These are phyloP conservation scores for Vitis riparia DNA, from an alignment of 164 flowering plant genomes.

Conservation along the genomic window DNA sequence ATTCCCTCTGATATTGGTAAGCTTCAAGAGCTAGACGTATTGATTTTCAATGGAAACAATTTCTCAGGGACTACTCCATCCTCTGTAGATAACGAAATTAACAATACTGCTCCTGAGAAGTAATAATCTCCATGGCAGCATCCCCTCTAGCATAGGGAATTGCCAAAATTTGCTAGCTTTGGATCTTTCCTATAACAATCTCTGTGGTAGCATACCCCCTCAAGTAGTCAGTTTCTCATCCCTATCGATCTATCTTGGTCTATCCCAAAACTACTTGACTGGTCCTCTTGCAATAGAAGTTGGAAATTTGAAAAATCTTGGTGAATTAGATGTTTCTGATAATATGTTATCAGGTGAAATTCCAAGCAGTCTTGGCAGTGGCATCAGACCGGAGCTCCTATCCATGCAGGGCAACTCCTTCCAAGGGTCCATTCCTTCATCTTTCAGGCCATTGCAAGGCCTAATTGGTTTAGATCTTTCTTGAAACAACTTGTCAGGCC, in stretches of 20 bases:
- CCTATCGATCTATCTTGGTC: neutral
- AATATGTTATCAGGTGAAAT: conserved; percentile 34
- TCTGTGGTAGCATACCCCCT: conserved; percentile 24
- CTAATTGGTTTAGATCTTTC: conserved; percentile 25
- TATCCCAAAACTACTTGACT: conserved; percentile 17
- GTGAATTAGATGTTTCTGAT: conserved; percentile 10
- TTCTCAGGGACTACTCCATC: conserved; percentile 26
- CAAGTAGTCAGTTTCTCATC: conserved; percentile 15
- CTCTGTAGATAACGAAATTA: conserved; percentile 22
- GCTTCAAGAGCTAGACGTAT: conserved; percentile 4
- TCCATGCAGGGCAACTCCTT: conserved; percentile 19
- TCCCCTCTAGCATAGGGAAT: conserved; percentile 20
- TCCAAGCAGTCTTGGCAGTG: conserved; percentile 23
- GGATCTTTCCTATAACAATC: conserved; percentile 18
- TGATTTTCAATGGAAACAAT: conserved; percentile 10
- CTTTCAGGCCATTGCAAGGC: conserved; percentile 18
- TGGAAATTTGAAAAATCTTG: conserved; percentile 16
- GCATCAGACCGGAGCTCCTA: conserved; percentile 10
- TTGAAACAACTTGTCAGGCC: conserved; percentile 28
- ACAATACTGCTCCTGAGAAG: neutral
- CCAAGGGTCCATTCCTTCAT: conserved; percentile 23
- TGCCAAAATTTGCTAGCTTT: conserved; percentile 7
- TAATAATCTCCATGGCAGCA: conserved; percentile 21
- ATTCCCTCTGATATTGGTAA: conserved; percentile 17
- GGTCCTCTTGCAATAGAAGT: conserved; percentile 27